Base-by-base conservation (phyloP, 2,329 filamentous ascomycete species). In the Leptosphaerulina australis region DNA sequence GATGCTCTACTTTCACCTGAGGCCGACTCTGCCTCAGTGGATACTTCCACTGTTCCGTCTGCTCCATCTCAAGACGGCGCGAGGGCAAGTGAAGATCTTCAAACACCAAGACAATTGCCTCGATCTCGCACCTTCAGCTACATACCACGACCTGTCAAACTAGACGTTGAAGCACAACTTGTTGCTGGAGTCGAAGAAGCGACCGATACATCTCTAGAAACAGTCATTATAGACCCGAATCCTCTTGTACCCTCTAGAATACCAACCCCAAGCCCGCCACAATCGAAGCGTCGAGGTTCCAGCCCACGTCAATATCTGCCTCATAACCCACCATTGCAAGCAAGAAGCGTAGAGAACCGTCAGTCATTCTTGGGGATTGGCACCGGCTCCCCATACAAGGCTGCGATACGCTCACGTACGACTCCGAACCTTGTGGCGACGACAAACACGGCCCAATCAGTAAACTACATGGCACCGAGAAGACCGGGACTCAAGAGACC, bases 111-210 rank as follows among this genome's bases (percentile, higher is more conserved):
- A 36, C 47, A 60, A 29, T 40, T 68, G 4, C 63, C 66, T 18
- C 63, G 66, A 37, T 67, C 67, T 17, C 66, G 58, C 20, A 70
- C 69, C 11, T 52, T 66, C 53, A 70, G 67, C 56, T 68, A 62
- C 56, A 68, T 72, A 31, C 67, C 70, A 8, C 63, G 64, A 4
- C 61, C 61, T 3, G 56, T 53, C 25, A 58, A 53, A 22, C 44
- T 41, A 2, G 59, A 50, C 14, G 53, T 55, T 21, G 44, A 49
- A 15, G 45, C 50, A 1, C 53, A 15, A 8, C 14, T 25, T 12
- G n/a, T 53, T 14, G 21, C 30, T 20, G 53, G 53, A 5, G 15
- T 34, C 15, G 44, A 55, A 3, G 47, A 44, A n/a, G 43, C 50
- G 4, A 37, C 51, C 15, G 55, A 55, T 14, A 14, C 46, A 12